Evolutionary conservation across 495 filamentous ascomycete species (phyloP), one percentile per base, ranked within the genome.

Genomic region (Penicillium macrosclerotiorum): DNA sequence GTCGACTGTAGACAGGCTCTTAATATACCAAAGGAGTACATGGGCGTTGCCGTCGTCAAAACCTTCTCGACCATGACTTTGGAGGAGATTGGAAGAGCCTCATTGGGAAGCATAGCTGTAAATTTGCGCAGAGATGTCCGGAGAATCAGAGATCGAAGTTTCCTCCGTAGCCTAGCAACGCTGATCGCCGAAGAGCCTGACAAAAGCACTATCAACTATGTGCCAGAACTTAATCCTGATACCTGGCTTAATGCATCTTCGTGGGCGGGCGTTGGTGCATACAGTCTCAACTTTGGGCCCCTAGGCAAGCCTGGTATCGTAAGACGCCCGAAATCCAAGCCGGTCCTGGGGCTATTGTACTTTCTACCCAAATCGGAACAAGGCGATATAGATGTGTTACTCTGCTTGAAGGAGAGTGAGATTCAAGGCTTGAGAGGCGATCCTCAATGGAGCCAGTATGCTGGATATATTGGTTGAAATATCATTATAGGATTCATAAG

Each of bases 401-500:
- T 76, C 6, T 76, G 73, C 55, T 60, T 78, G 49, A 62, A 56
- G 20, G 62, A 73, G 19, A 63, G 63, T 31, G 74, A 77, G 43
- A 52, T 74, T 42, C 42, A 52, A 33, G 51, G 38, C 8, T 42
- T 78, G 51, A 67, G 43, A 42, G 48, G 7, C 8, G 69, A 78
- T 62, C 42, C 45, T 43, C 57, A 65, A 19, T 72, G 66, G 49
- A 43, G 17, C 6, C 54, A 41, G 33, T 64, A 55, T 58, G 55
- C 52, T 16, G 42, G 19, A 29, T 63, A 55, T 48, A 52, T 67
- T 33, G 66, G 57, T n/a, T 48, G 33, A 46, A 24, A n/a, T 30
- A 30, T 30, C 25, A 5, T 5, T 27, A 11, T 11, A 5, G 11
- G 11, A 11, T 27, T 27, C 25, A 5, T 11, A 11, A 27, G 25